Percentiles rank a stretch among this genome's conserved stretches.
Evolutionary conservation across 495 filamentous ascomycete species (phyloP).

Genomic region (Talaromyces stipitatus): DNA sequence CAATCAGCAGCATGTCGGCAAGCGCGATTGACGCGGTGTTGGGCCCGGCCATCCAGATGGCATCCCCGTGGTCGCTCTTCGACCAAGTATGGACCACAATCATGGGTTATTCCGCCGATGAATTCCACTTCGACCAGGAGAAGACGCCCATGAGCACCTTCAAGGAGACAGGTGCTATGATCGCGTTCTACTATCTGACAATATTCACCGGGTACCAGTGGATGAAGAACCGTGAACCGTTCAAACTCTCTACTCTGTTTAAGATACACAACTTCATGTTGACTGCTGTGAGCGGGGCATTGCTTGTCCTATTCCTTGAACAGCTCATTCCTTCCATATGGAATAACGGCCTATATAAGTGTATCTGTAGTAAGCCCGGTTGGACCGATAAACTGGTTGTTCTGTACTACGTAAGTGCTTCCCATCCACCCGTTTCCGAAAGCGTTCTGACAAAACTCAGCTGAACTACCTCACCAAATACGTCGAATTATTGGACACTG

Average conservation of each 20-base stretch:
- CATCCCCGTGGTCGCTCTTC: constrained; percentile 70
- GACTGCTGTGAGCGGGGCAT: constrained; percentile 58
- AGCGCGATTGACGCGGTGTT: neutral
- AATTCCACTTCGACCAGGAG: constrained; percentile 52
- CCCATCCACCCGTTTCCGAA: neutral
- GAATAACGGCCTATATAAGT: constrained; percentile 61
- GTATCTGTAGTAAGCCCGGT: constrained; percentile 66
- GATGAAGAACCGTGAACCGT: constrained; percentile 61
- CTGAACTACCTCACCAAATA: constrained; percentile 71
- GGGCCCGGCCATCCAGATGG: neutral
- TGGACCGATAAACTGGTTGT: constrained; percentile 60
- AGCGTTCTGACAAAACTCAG: constrained; percentile 21
- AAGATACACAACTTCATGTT: constrained; percentile 77
- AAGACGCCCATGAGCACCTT: constrained; percentile 55
- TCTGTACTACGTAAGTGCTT: constrained; percentile 56
- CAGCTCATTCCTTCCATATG: constrained; percentile 62
- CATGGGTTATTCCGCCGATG: constrained; percentile 52
- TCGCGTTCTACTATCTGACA: constrained; percentile 57
- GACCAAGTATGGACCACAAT: constrained; percentile 58
- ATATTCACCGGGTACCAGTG: constrained; percentile 69
- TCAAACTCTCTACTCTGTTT: constrained; percentile 62
- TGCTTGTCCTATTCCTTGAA: constrained; percentile 66
- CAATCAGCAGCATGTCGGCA: neutral
- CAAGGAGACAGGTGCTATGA: constrained; percentile 45
- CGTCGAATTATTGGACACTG: constrained; percentile 60